A percentile compares a stretch with the other conserved stretches of the same genome.
Evolutionary conservation across 2,329 filamentous ascomycete species (phyloP).

Genomic region (Fusarium duplospermum): DNA sequence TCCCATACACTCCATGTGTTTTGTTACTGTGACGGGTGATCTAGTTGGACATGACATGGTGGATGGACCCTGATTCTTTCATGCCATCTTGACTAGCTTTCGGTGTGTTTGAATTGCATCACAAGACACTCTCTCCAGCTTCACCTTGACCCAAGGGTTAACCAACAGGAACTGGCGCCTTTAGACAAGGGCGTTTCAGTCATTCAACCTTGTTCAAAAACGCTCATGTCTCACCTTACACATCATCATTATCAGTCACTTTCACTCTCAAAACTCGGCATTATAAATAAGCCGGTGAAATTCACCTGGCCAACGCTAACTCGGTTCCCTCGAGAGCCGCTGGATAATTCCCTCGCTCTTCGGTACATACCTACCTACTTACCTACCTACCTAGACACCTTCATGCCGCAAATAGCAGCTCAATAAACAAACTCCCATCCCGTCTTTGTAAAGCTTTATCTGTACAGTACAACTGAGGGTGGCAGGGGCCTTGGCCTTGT

Average conservation of each 20-base stretch:
- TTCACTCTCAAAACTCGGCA: not conserved
- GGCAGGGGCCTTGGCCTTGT: slow-evolving; percentile 13
- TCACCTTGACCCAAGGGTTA: not conserved
- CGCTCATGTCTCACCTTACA: slow-evolving; percentile 1
- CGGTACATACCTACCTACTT: not conserved
- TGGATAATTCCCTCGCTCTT: not conserved
- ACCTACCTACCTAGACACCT: slow-evolving; percentile 7
- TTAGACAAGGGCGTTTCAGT: not conserved
- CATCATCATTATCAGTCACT: not conserved
- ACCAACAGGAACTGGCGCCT: not conserved
- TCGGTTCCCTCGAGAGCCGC: slow-evolving; percentile 3
- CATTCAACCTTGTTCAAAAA: not conserved
- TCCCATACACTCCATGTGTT: slow-evolving; percentile 1
- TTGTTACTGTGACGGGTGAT: not conserved
- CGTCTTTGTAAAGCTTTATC: slow-evolving; percentile 23
- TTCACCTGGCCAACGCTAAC: slow-evolving; percentile 6
- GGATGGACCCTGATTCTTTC: slow-evolving; percentile 35
- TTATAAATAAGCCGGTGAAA: not conserved
- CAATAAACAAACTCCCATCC: slow-evolving; percentile 8
- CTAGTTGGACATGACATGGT: slow-evolving; percentile 22
- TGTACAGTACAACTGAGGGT: slow-evolving; percentile 29
- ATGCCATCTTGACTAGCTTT: not conserved
- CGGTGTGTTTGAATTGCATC: not conserved
- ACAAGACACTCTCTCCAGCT: not conserved
- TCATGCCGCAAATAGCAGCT: slow-evolving; percentile 2